Conservation (phyloP, 176 grass and related monocot genomes). For the Carex littledalei region DNA sequence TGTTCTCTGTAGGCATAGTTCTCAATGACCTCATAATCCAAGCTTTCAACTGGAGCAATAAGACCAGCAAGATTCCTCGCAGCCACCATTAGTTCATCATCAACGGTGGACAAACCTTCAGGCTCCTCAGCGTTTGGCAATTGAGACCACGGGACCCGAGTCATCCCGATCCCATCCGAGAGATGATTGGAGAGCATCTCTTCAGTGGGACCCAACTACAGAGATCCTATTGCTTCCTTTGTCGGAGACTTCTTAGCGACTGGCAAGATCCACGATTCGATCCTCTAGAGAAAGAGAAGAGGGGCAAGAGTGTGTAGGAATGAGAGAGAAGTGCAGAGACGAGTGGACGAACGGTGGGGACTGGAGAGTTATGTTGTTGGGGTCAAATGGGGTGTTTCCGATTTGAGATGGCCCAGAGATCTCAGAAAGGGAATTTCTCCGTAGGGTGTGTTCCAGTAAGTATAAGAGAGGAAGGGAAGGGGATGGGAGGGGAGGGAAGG, state of each 20-base stretch:
- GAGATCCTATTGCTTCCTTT: not conserved
- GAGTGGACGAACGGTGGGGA: not conserved
- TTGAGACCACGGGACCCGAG: conserved; percentile 67
- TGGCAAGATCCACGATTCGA: no score
- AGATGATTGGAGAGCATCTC: conserved; percentile 62
- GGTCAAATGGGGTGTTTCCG: no score
- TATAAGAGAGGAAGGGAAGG: no score
- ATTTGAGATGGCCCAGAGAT: no score
- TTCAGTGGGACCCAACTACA: conserved; percentile 19
- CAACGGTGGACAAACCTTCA: conserved; percentile 21
- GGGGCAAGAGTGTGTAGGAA: not conserved
- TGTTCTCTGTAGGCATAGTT: conserved; percentile 98
- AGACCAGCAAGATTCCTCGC: conserved; percentile 4
- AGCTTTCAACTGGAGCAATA: conserved; percentile 60
- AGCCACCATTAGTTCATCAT: conserved; percentile 29
- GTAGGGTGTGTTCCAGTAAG: no score
- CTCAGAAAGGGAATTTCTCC: no score
- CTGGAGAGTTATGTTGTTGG: no score
- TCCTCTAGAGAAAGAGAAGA: not conserved
- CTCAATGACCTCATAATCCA: conserved; percentile 98
- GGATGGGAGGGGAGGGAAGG: no score
- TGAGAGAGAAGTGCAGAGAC: not conserved
- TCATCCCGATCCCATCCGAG: conserved; percentile 80
- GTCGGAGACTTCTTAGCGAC: not conserved
- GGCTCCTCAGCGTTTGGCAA: conserved; percentile 65